Base-by-base conservation (phyloP, 495 filamentous ascomycete genomes). In the Penicillium malachiteum region DNA sequence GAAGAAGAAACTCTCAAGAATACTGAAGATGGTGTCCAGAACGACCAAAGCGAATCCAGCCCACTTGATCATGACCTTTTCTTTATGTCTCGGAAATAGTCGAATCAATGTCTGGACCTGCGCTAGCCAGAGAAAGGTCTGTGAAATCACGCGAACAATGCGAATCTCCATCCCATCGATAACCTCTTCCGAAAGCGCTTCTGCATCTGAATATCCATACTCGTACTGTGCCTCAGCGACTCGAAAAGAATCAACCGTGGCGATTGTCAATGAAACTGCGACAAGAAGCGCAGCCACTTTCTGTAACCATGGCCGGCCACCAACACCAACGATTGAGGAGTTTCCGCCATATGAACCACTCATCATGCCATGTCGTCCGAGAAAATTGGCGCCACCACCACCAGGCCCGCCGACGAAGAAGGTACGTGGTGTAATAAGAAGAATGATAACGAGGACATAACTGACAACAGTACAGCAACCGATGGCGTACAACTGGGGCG, bases 31-130 rank as follows among this genome's bases (percentile, higher is more conserved):
- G 7, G 90, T 87, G 63, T 97, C 94, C 30, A 97, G 77, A 2
- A 91, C 79, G 58, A 98, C 96, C 42, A 98, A 81, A 5, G 88
- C 90, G 71, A 97, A 96, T 1, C 92, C 94, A 8, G 91, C 88
- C 94, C 94, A 98, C 73, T 97, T 97, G 74, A 98, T 98, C 65
- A 97, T 88, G 17, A 97, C 84, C 72, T 97, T 97, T 69, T 98
- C 94, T 58, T 95, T 91, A 63, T 97, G 92, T 26, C 94, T 88
- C 14, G 95, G 95, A 64, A 98, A 98, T 0, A 98, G 76, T 45
- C 94, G 85, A 64, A 98, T 96, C 45, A 98, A 75, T 0, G 94
- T 98, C 69, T 98, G 94, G 0, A 95, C 92, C 71, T 98, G 94
- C 1, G 94, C 94, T 50, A 97, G 84, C 94, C 94, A 98, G 10